Percentiles rank a stretch among this genome's conserved stretches.
Conservation (phyloP, 2,329 filamentous ascomycete species). For the Aspergillus sp. region DNA sequence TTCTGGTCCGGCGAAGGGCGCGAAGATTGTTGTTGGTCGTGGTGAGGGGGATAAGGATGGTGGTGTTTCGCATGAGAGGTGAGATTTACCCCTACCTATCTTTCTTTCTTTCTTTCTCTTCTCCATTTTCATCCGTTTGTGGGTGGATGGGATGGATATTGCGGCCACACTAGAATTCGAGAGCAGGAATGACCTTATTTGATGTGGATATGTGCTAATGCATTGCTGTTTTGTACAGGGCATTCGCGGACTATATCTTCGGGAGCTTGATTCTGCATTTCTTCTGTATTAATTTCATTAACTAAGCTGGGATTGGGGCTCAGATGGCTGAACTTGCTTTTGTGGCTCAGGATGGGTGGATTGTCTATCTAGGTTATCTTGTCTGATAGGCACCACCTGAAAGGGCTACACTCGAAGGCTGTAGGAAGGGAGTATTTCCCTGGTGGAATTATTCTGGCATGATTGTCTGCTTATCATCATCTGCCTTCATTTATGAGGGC, state of each 20-base stretch:
- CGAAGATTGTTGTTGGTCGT: conserved; percentile 19
- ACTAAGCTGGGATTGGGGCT: conserved; percentile 53
- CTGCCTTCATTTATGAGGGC: neutral
- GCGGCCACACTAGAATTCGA: neutral
- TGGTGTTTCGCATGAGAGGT: conserved; percentile 43
- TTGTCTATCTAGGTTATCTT: neutral
- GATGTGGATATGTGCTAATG: neutral
- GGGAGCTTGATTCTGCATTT: conserved; percentile 96
- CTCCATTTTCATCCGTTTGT: neutral
- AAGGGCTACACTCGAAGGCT: neutral
- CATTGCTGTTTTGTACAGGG: conserved; percentile 52
- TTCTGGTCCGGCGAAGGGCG: conserved; percentile 33
- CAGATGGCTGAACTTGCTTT: neutral
- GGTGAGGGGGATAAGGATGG: neutral
- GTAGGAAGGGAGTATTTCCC: conserved; percentile 1
- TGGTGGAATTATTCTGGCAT: conserved; percentile 7
- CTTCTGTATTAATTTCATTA: conserved; percentile 99
- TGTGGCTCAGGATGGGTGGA: neutral
- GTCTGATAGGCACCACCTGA: too few relatives aligned
- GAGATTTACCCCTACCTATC: conserved; percentile 12
- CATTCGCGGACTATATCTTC: conserved; percentile 94
- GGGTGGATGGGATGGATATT: neutral
- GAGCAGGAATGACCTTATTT: neutral
- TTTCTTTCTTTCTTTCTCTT: neutral
- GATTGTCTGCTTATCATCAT: neutral